Evolutionary conservation across 768 basidiomycete species (phyloP).

Genomic region (Podaxis sp.): DNA sequence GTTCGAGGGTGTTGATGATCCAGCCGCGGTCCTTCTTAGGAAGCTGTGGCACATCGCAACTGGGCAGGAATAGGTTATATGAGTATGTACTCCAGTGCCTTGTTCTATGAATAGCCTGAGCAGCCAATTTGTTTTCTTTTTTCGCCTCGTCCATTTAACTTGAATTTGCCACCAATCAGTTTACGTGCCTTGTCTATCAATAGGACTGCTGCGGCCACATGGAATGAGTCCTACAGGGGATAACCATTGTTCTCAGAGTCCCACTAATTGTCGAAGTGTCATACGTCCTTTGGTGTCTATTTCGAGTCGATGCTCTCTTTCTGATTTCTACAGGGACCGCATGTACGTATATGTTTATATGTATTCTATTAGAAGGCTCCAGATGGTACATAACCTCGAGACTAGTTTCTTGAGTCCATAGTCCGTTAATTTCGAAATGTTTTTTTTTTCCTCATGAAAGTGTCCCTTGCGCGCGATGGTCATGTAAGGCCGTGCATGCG

Average conservation of each 20-base stretch:
- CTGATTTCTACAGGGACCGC: not conserved
- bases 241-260: not conserved
- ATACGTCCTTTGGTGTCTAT: not conserved
- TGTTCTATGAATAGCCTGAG: conserved; percentile 13
- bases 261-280: not conserved
- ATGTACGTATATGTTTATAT: not conserved
- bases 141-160: not conserved
- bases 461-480: not conserved
- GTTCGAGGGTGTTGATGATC: conserved; percentile 56
- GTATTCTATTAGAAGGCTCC: not conserved
- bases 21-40: conserved; percentile 56
- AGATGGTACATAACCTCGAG: not conserved
- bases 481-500: not conserved
- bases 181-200: conserved; percentile 4
- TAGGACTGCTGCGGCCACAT: not conserved
- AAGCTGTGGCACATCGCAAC: conserved; percentile 72
- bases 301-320: not conserved
- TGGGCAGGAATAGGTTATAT: conserved; percentile 43
- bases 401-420: not conserved
- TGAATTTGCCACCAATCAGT: not conserved
- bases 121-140: not conserved
- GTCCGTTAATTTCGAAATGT: not conserved
- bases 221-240: not conserved
- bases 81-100: not conserved
- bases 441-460: not conserved